Evolutionary conservation across 805 yeast species (phyloP).

Genomic region (Komagataella ulmi): DNA sequence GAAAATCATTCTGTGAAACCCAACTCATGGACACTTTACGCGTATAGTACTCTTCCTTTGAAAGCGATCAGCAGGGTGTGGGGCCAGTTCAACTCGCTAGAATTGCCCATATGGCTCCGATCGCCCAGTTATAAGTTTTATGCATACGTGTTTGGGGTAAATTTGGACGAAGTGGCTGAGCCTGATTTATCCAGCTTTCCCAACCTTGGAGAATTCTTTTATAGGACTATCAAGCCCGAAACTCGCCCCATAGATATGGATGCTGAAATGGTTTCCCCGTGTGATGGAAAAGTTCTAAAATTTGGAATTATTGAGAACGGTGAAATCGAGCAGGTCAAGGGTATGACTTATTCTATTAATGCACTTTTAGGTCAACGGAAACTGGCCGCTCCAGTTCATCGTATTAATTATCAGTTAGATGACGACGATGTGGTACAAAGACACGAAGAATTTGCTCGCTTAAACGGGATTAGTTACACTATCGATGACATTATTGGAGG

Average conservation of each 20-base stretch:
- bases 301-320: conserved; percentile 73
- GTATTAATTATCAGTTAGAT: conserved; percentile 27
- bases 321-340: conserved; percentile 93
- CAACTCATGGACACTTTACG: conserved; percentile 78
- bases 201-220: conserved; percentile 85
- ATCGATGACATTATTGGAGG: conserved; percentile 58
- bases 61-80: conserved; percentile 85
- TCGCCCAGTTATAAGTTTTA: conserved; percentile 71
- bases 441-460: conserved; percentile 64
- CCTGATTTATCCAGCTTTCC: conserved; percentile 61
- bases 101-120: conserved; percentile 80
- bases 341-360: conserved; percentile 83
- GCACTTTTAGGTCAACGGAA: conserved; percentile 63
- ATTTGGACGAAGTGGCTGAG: conserved; percentile 79
- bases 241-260: conserved; percentile 62
- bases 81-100: conserved; percentile 82
- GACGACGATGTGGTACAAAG: conserved; percentile 26
- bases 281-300: conserved; percentile 85
- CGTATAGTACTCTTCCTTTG: conserved; percentile 82
- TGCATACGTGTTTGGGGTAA: conserved; percentile 72
- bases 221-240: conserved; percentile 66
- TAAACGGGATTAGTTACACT: conserved; percentile 63
- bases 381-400: conserved; percentile 43
- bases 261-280: conserved; percentile 68
- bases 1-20: conserved; percentile 36